phyloP scores from a whole-genome alignment of 2,329 filamentous ascomycete species.

The Phoma sp. region DNA sequence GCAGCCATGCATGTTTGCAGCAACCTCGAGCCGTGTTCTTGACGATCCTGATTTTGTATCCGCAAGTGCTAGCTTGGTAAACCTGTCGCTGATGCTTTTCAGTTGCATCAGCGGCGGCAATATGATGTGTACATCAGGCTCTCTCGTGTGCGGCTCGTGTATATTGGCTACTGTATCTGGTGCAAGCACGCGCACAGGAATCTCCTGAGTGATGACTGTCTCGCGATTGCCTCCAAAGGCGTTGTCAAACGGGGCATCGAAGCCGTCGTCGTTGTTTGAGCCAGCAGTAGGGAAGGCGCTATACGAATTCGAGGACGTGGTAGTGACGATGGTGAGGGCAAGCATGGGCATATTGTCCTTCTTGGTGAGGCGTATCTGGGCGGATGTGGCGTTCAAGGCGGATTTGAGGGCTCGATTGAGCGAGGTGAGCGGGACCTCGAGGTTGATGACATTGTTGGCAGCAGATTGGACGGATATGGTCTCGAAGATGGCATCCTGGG shows the following conservation, averaged over 20 bases:
- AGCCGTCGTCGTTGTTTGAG: constrained; percentile 36
- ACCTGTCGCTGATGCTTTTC: constrained; percentile 93
- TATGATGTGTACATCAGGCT: constrained; percentile 93
- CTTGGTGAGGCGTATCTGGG: constrained; percentile 89
- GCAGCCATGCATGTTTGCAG: constrained; percentile 93
- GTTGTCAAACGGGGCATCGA: constrained; percentile 35
- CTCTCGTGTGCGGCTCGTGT: constrained; percentile 87
- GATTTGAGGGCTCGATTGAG: constrained; percentile 92
- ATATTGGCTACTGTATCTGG: constrained; percentile 87
- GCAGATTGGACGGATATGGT: constrained; percentile 88
- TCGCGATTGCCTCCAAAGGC: constrained; percentile 71
- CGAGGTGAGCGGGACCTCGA: constrained; percentile 88
- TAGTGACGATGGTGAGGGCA: constrained; percentile 86
- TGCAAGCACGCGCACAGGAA: constrained; percentile 90
- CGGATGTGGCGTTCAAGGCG: constrained; percentile 79
- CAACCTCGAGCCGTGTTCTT: constrained; percentile 74
- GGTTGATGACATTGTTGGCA: constrained; percentile 89
- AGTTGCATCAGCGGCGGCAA: constrained; percentile 86
- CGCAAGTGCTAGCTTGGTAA: constrained; percentile 75
- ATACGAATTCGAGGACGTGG: constrained; percentile 61
- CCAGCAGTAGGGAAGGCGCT: constrained; percentile 43
- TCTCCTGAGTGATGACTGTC: constrained; percentile 92
- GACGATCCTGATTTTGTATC: constrained; percentile 47
- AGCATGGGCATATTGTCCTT: constrained; percentile 87
- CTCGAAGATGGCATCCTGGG: constrained; percentile 85